Evolutionary conservation across 768 basidiomycete species (phyloP).

Genomic region (Clitopilus hobsonii): DNA sequence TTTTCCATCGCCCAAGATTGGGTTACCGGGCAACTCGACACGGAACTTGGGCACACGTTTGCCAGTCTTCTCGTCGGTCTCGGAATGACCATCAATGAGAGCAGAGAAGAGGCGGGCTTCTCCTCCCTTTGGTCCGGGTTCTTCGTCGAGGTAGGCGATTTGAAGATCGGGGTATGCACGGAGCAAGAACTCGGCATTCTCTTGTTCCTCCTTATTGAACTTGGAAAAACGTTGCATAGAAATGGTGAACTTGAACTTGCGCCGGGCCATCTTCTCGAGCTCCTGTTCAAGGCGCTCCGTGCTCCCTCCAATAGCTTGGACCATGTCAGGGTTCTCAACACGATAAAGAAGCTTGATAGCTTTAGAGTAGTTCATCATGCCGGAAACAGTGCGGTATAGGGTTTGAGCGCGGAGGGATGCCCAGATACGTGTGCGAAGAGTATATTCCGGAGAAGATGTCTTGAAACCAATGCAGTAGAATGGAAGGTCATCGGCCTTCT

Average conservation of each 20-base stretch:
- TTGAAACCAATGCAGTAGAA: conserved; percentile 99
- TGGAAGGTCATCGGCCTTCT: conserved; percentile 90
- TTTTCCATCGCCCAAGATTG: conserved; percentile 98
- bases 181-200: conserved; percentile 96
- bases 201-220: conserved; percentile 98
- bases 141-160: conserved; percentile 97
- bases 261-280: conserved; percentile 91
- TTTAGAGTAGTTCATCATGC: conserved; percentile 99
- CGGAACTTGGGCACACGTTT: conserved; percentile 96
- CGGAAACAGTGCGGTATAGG: conserved; percentile 96
- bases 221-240: conserved; percentile 99
- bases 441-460: conserved; percentile 97
- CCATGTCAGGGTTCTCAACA: conserved; percentile 97
- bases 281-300: conserved; percentile 95
- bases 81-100: conserved; percentile 96
- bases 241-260: conserved; percentile 97
- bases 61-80: conserved; percentile 83
- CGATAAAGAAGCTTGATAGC: conserved; percentile 99
- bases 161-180: conserved; percentile 98
- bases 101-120: conserved; percentile 90
- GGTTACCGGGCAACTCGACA: conserved; percentile 95
- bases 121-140: conserved; percentile 80
- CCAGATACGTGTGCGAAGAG: conserved; percentile 98
- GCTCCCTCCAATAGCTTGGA: conserved; percentile 93
- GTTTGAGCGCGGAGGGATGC: conserved; percentile 98